phyloP scores from a whole-genome alignment of 129 eudicot genomes.

The carrot (Daucus carota) region DNA sequence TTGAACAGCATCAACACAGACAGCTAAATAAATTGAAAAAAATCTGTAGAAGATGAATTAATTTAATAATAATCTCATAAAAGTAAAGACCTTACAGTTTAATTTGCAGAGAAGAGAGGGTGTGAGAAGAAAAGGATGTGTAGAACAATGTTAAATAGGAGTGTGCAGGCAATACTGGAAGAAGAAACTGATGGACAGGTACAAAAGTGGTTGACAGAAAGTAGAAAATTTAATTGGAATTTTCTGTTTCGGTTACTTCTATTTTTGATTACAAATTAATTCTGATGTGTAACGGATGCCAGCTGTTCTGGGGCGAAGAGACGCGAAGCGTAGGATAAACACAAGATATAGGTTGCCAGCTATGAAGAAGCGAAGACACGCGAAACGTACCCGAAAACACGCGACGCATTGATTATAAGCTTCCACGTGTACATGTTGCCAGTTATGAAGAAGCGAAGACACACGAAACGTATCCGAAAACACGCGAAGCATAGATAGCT shows the following conservation, averaged over 20 bases:
- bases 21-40: too few species aligned
- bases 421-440: too few species aligned
- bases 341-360: background rate
- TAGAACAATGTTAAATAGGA: background rate
- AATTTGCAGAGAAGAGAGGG: background rate
- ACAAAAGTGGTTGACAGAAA: background rate
- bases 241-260: background rate
- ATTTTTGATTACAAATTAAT: background rate
- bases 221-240: background rate
- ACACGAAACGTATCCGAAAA: too few species aligned
- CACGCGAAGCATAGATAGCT: too few species aligned
- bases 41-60: too few species aligned
- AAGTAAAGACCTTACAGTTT: background rate
- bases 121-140: background rate
- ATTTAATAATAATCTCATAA: background rate
- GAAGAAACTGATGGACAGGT: background rate
- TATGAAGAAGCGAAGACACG: background rate
- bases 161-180: background rate
- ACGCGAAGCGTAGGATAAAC: background rate
- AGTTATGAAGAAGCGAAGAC: too few species aligned
- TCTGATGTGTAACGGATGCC: background rate
- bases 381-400: background rate
- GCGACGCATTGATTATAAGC: too few species aligned
- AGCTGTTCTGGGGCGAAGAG: background rate
- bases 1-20: too few species aligned